Evolutionary conservation across 2,329 filamentous ascomycete species (phyloP), one percentile per base, ranked within the genome.

Genomic region (Aureobasidium zeae): DNA sequence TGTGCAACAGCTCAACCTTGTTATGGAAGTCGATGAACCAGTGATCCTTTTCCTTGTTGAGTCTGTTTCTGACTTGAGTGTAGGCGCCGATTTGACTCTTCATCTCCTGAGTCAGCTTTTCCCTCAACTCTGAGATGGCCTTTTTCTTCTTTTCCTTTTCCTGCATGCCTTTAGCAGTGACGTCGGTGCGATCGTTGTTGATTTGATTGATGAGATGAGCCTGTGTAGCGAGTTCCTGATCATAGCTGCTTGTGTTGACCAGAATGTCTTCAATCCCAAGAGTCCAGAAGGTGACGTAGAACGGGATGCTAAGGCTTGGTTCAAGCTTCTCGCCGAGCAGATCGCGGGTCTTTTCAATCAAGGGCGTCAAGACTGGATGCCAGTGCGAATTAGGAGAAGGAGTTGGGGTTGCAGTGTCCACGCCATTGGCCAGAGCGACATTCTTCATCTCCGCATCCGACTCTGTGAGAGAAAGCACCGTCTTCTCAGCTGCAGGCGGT

Each of bases 261-360:
- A 77, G 76, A 46, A 95, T 70, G 58, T 98, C 89, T 33, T 83
- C 79, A 3, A 93, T 73, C 20, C 86, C 81, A 10, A 95, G 71
- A 38, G 88, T 81, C 91, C 91, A 98, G 64, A 98, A 98, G 0
- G 83, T 84, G 31, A 84, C 77, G 56, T 86, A 95, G 59, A 95
- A 89, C 21, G 84, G 79, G 1, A 86, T 72, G 31, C 79, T 87
- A 39, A 95, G 74, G 37, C 76, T 76, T 9, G 76, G 68, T 71
- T 81, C 86, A 4, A 79, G 74, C 6, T 77, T 72, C 2, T 74
- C 63, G 1, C 83, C 75, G 9, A 86, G 60, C 0, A 74, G 67
- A 5, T 68, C 65, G 47, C 76, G 74, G 13, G 94, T 73, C 21
- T 78, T 72, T 7, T 82, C 74, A 46, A 88, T 81, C 13, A 95